A percentile compares a stretch with the other conserved stretches of the same genome.
phyloP scores from a whole-genome alignment of 2,329 filamentous ascomycete species.

The Cordyceps pruinosa region DNA sequence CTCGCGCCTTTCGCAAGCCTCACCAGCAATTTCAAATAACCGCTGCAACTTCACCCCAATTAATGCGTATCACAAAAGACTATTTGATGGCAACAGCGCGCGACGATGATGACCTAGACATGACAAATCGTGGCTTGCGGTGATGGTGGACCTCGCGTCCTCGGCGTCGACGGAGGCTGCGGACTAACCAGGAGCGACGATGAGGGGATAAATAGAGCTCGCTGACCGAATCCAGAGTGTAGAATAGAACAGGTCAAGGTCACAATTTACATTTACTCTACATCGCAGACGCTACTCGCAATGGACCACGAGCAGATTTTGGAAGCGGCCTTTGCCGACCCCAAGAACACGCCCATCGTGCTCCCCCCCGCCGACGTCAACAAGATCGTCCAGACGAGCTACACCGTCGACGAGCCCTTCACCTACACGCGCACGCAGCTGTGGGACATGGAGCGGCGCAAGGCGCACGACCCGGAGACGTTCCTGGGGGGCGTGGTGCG shows the following conservation, averaged over 20 bases:
- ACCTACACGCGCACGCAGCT: slow-evolving; percentile 16
- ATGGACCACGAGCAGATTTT: slow-evolving; percentile 13
- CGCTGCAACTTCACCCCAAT: too few relatives aligned
- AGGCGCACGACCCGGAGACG: slow-evolving; percentile 15
- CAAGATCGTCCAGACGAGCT: slow-evolving; percentile 12
- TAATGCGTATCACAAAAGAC: neutral
- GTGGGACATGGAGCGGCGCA: slow-evolving; percentile 17
- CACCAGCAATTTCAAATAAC: too few relatives aligned
- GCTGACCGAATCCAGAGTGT: neutral
- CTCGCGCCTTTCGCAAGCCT: too few relatives aligned
- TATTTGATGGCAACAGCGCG: neutral
- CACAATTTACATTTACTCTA: neutral
- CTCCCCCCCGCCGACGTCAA: slow-evolving; percentile 14
- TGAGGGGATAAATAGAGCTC: neutral
- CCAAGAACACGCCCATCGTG: slow-evolving; percentile 13
- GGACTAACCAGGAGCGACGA: neutral
- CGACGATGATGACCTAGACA: neutral
- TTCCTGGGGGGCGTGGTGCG: slow-evolving; percentile 14
- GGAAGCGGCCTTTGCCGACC: slow-evolving; percentile 10
- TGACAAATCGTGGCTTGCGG: neutral
- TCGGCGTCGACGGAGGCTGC: neutral
- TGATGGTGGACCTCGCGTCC: slow-evolving; percentile 1
- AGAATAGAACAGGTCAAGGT: neutral
- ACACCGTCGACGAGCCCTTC: slow-evolving; percentile 14
- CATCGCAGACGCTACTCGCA: neutral